phyloP scores from a whole-genome alignment of 1,284 basidiomycete genomes.

The Pisolithus thermaeus region DNA sequence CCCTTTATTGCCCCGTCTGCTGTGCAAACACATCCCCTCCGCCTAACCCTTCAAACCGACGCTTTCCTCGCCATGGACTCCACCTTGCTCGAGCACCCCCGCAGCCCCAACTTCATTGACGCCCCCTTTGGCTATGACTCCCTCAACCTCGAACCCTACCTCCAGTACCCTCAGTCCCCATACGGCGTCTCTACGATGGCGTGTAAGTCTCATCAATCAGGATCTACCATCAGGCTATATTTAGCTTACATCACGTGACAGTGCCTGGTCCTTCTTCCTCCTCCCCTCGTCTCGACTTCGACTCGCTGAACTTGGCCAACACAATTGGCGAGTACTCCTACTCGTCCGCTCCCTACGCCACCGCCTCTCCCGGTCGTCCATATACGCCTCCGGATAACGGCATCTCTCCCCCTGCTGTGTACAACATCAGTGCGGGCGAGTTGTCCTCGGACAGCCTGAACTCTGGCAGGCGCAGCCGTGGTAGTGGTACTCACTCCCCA shows the following conservation, averaged over 20 bases:
- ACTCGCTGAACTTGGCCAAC: conserved; percentile 51
- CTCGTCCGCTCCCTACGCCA: conserved; percentile 45
- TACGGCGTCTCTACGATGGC: conserved; percentile 39
- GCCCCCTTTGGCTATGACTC: conserved; percentile 53
- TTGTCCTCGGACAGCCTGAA: conserved; percentile 61
- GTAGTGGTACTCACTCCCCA: conserved; percentile 58
- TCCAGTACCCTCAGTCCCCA: conserved; percentile 46
- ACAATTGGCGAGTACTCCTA: conserved; percentile 64
- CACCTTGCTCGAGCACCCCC: conserved; percentile 44
- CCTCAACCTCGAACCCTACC: conserved; percentile 44
- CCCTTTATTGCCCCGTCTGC: conserved; percentile 30
- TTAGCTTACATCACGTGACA: conserved; percentile 19
- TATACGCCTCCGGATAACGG: conserved; percentile 62
- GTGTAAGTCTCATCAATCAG: conserved; percentile 29
- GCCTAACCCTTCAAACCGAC: conserved; percentile 9
- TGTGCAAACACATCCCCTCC: conserved; percentile 11
- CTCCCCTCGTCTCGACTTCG: conserved; percentile 57
- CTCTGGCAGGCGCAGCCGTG: conserved; percentile 60
- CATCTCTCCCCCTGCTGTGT: conserved; percentile 66
- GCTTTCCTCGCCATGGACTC: conserved; percentile 38
- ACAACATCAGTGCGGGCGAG: conserved; percentile 62
- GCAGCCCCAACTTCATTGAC: conserved; percentile 49
- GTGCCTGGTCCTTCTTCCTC: conserved; percentile 41
- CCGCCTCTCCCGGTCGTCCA: conserved; percentile 55
- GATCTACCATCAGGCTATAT: not conserved